Evolutionary conservation across 2,329 filamentous ascomycete species (phyloP), one percentile per base, ranked within the genome.

Genomic region (Endocalyx cinctus): DNA sequence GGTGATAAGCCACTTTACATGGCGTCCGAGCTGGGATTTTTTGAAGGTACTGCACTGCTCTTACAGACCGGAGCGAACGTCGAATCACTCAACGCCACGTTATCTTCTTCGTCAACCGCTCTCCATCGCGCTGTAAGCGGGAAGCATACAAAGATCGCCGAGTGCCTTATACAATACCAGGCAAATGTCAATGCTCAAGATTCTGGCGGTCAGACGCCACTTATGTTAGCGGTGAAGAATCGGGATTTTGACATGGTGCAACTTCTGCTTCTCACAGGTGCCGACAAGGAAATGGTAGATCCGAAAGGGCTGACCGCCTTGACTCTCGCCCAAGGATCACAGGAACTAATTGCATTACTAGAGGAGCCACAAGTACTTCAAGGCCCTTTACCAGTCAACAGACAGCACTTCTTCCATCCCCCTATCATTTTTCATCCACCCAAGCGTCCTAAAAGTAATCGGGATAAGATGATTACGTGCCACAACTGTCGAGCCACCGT

Each of bases 1-100:
- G 29, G 29, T 8, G 18, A 19, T n/a, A 31, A 31, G 17, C 29
- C 29, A 23, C 13, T 31, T 5, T 31, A 31, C 18, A n/a, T 31
- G 5, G 29, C 29, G 6, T 10, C 17, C 18, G 29, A 31, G 8
- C 13, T 22, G 12, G 29, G 17, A 17, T 31, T 8, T 12, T 19
- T n/a, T 10, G 29, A 31, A 17, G 29, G 10, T 13, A 19, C 16
- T 23, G 29, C 19, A 8, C n/a, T 14, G 6, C 13, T 31, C 11
- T 15, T 31, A n/a, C 18, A n/a, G 12, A 19, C 29, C 12, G 29
- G 29, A 13, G 29, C 29, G 10, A 17, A 22, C 29, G 17, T 20
- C 10, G 29, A 31, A 19, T 31, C 29, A 12, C 10, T 19, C 17
- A 31, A 31, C 15, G 13, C 16, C n/a, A 11, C 11, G 17, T 29